Evolutionary conservation across 441 rosid genomes (phyloP).

Genomic region (Syzygium syzygioides): DNA sequence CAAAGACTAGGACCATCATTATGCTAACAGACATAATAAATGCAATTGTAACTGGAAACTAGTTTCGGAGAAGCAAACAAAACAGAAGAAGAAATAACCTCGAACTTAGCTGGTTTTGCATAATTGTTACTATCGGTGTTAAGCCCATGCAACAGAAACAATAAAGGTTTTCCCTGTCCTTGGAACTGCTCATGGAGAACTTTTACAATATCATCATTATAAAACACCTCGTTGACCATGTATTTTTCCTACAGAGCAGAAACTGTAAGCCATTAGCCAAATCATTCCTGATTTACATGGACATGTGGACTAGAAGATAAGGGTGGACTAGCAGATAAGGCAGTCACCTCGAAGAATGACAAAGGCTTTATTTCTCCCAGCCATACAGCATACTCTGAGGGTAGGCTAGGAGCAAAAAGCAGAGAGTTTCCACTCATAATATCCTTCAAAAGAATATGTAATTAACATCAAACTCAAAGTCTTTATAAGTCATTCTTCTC

Average conservation of each 20-base stretch:
- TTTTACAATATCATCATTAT: constrained; percentile 64
- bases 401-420: constrained; percentile 75
- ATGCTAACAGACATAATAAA: neutral
- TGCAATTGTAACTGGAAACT: neutral
- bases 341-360: constrained; percentile 54
- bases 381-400: constrained; percentile 92
- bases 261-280: neutral
- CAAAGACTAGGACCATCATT: neutral
- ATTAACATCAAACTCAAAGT: constrained; percentile 3
- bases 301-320: neutral
- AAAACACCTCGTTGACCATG: constrained; percentile 53
- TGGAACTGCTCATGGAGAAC: constrained; percentile 41
- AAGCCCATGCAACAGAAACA: constrained; percentile 82
- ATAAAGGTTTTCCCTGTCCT: constrained; percentile 50
- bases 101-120: constrained; percentile 74
- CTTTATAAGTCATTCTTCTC: neutral
- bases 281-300: neutral
- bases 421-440: constrained; percentile 68
- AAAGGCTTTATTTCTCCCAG: constrained; percentile 77
- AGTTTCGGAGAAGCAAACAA: constrained; percentile 1
- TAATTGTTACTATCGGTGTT: constrained; percentile 79
- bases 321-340: neutral
- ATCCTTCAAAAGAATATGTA: constrained; percentile 40
- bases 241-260: constrained; percentile 56
- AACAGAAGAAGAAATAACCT: constrained; percentile 36